These are phyloP conservation scores for Saposhnikovia divaricata DNA, from an alignment of 129 eudicot species.

Conservation along the genomic window DNA sequence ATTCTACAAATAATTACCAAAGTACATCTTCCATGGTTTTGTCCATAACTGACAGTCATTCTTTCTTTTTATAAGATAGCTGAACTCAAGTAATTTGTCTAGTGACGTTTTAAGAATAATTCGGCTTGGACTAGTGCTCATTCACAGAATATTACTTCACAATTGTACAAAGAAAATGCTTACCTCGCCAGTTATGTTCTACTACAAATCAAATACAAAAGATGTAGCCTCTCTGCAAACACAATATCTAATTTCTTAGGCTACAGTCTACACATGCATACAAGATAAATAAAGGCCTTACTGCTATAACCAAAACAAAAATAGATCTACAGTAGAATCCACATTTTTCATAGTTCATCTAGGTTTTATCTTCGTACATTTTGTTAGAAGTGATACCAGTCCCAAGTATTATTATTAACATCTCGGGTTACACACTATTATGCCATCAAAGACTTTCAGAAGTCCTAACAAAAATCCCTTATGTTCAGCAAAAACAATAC, in stretches of 20 bases:
- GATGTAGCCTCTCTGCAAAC: not conserved
- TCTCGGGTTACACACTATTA: not conserved
- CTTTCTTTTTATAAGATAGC: not conserved
- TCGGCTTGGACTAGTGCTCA: not conserved
- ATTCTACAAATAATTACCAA: not conserved
- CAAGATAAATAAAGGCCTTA: not conserved
- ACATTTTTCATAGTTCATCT: not conserved
- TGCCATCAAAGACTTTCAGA: not conserved
- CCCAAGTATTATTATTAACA: not conserved
- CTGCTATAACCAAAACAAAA: not conserved
- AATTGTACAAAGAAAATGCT: not conserved
- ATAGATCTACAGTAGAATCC: not conserved
- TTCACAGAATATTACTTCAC: not conserved
- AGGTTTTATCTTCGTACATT: not conserved
- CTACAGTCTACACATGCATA: not conserved
- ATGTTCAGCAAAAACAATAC: not conserved
- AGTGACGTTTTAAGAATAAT: not conserved
- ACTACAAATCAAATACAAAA: not conserved
- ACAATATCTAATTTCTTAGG: not conserved
- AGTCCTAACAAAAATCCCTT: not conserved
- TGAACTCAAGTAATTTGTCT: not conserved
- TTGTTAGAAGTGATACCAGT: not conserved
- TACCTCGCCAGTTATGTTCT: not conserved
- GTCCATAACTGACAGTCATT: not conserved
- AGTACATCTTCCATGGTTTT: not conserved